Conservation (phyloP, 2,329 filamentous ascomycete species). For the Rugonectria rugulosa region DNA sequence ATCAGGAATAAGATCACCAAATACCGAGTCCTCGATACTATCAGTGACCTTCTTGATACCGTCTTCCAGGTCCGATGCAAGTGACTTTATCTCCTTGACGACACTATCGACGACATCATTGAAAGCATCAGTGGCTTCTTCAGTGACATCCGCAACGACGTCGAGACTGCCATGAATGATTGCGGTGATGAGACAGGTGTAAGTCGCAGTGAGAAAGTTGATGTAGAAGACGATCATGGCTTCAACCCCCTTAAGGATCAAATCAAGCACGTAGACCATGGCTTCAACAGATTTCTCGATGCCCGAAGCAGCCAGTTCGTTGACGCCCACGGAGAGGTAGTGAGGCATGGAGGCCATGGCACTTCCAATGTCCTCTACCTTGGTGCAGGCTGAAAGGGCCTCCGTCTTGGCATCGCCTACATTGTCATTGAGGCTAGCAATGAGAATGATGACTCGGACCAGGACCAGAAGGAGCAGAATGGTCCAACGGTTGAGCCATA, state of each 20-base stretch:
- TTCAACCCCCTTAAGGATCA: constrained; percentile 84
- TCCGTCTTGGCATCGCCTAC: constrained; percentile 79
- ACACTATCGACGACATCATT: constrained; percentile 62
- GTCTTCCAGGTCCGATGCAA: constrained; percentile 56
- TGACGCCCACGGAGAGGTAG: constrained; percentile 89
- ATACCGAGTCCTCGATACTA: constrained; percentile 54
- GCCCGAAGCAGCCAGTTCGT: constrained; percentile 80
- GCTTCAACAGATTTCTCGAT: constrained; percentile 83
- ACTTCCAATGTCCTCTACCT: constrained; percentile 92
- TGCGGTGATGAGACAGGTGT: constrained; percentile 87
- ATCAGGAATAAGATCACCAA: constrained; percentile 56
- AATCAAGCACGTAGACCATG: constrained; percentile 78
- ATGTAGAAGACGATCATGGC: constrained; percentile 91
- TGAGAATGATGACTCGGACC: constrained; percentile 78
- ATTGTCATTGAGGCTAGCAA: constrained; percentile 75
- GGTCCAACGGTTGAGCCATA: constrained; percentile 99
- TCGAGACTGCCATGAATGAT: constrained; percentile 81
- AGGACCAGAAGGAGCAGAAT: constrained; percentile 87
- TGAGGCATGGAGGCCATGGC: constrained; percentile 98
- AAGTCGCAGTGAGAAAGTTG: constrained; percentile 89
- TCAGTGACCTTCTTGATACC: constrained; percentile 60
- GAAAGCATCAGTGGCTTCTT: constrained; percentile 60
- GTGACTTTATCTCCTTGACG: constrained; percentile 64
- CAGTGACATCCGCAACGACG: constrained; percentile 63
- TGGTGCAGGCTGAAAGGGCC: constrained; percentile 87